phyloP scores from a whole-genome alignment of 805 yeast genomes.

The Saccharomycopsis javanensis region DNA sequence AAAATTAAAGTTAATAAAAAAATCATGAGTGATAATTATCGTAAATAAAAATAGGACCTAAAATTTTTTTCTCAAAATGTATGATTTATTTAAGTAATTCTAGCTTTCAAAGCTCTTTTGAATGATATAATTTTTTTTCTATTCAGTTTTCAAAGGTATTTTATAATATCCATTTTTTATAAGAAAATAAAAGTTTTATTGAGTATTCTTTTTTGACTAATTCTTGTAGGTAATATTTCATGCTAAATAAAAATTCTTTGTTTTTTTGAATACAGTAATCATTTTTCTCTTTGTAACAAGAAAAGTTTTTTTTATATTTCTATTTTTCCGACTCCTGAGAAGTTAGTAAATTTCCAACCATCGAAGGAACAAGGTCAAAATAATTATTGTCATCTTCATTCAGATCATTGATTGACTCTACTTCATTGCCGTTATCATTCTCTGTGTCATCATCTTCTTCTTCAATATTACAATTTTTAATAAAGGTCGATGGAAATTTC shows the following conservation, averaged over 20 bases:
- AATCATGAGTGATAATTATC: neutral
- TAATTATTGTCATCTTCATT: neutral
- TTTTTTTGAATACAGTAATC: too few species aligned
- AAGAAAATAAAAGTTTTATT: neutral
- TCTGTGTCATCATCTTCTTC: neutral
- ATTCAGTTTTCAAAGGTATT: too few species aligned
- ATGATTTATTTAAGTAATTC: neutral
- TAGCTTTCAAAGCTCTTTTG: neutral
- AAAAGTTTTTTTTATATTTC: too few species aligned
- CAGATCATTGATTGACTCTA: conserved; percentile 47
- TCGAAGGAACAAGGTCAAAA: conserved; percentile 54
- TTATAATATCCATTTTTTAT: neutral
- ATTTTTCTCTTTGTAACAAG: too few species aligned
- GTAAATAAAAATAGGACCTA: neutral
- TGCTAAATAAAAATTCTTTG: too few species aligned
- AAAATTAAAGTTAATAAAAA: too few species aligned
- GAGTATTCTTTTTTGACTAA: too few species aligned
- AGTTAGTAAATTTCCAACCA: conserved; percentile 69
- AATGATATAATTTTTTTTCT: too few species aligned
- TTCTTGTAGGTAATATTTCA: too few species aligned
- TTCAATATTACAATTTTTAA: neutral
- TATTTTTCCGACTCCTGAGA: conserved; percentile 65
- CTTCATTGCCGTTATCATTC: conserved; percentile 32
- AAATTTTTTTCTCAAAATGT: too few species aligned
- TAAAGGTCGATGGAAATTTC: neutral